Percentiles rank a stretch among this genome's conserved stretches.
These are phyloP conservation scores for Diaporthe destruens DNA, from an alignment of 2,329 filamentous ascomycete genomes.

Conservation along the genomic window DNA sequence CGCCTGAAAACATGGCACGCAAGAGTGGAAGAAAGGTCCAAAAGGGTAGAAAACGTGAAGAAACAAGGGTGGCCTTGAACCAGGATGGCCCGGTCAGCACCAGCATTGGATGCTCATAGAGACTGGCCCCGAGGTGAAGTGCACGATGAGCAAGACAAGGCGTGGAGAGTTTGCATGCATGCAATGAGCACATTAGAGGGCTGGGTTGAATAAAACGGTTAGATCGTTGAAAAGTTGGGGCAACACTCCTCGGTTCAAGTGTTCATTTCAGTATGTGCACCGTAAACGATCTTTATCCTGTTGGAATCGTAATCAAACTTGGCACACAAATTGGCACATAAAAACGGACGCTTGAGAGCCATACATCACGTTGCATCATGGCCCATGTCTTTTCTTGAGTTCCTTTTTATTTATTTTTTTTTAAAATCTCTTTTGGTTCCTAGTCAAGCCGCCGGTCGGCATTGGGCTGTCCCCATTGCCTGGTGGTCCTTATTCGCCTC, in stretches of 20 bases:
- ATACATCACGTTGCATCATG: not conserved
- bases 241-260: not conserved
- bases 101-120: not conserved
- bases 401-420: not conserved
- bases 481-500: not conserved
- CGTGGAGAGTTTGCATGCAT: conserved; percentile 26
- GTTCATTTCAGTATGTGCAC: not conserved
- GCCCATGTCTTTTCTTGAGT: not conserved
- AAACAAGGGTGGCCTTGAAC: not conserved
- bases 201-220: conserved; percentile 21
- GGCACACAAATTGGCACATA: not conserved
- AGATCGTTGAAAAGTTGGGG: not conserved
- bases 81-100: not conserved
- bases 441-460: not conserved
- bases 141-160: not conserved
- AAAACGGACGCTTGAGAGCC: not conserved
- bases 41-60: not conserved
- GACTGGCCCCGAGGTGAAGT: conserved; percentile 9
- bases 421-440: not conserved
- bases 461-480: conserved; percentile 10
- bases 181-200: conserved; percentile 40
- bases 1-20: conserved; percentile 40
- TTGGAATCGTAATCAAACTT: not conserved
- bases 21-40: conserved; percentile 39
- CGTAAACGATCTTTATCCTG: not conserved